Base-by-base conservation (phyloP, 2,329 filamentous ascomycete species). In the Plenodomus tracheiphilus region DNA sequence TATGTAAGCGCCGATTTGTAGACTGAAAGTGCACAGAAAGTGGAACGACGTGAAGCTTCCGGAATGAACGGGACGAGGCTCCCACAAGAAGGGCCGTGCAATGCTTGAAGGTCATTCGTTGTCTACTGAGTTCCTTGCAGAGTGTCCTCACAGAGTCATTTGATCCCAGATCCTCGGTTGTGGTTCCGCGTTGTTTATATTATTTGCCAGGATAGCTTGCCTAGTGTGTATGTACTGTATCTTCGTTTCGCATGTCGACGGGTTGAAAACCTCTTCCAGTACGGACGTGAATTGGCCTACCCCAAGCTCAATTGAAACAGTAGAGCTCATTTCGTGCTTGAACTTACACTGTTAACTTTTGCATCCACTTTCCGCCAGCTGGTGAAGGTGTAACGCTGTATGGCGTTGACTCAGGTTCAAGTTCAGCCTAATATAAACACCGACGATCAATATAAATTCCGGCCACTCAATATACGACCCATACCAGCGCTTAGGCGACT, bases 41-140 rank as follows among this genome's bases (percentile, higher is more conserved):
- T 48, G 39, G 37, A 28, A 17, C 21, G 40, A 42, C 25, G 51
- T 51, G 49, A 61, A 56, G 46, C 50, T 62, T 58, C 51, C 68
- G 68, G 68, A 61, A 57, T 48, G 62, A 54, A 60, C 68, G 68
- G 68, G 68, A 69, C 63, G 68, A 55, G 56, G 55, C 65, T 55
- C 68, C 67, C 51, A 41, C 45, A 51, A 49, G 43, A 41, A 43
- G 54, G 61, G 55, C 55, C 58, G 47, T 59, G 52, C 49, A 50
- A 34, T 45, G 41, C 37, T 51, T 51, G 50, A 62, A 51, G 59
- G 55, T 62, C 55, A 59, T 44, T 45, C 40, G 46, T 39, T 39
- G 39, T 46, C 42, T 40, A 49, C 48, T 58, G 51, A n/a, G n/a
- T n/a, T n/a, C n/a, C n/a, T n/a, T n/a, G n/a, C n/a, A n/a, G n/a